Percentiles rank a stretch among this genome's conserved stretches.
These are phyloP conservation scores for Colletotrichum scovillei DNA, from an alignment of 2,329 filamentous ascomycete species.

Conservation along the genomic window DNA sequence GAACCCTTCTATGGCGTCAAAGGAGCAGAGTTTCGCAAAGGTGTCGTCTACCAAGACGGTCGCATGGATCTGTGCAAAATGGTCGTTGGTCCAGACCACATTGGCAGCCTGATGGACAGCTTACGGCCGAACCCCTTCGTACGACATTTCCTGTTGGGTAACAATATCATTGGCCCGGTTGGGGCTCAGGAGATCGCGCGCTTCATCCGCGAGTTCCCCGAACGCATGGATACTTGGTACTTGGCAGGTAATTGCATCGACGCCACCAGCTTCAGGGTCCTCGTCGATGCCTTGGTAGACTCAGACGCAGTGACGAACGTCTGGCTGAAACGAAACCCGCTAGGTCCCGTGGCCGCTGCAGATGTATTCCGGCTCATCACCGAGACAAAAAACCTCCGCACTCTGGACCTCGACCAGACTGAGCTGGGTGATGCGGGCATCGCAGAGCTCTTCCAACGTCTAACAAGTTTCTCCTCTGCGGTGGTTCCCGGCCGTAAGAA, in stretches of 20 bases:
- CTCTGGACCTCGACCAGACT: slow-evolving; percentile 65
- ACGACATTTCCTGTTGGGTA: slow-evolving; percentile 63
- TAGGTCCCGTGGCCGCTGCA: slow-evolving; percentile 50
- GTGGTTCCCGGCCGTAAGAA: slow-evolving; percentile 41
- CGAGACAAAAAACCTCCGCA: slow-evolving; percentile 54
- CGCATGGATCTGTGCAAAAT: slow-evolving; percentile 67
- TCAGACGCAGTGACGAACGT: slow-evolving; percentile 59
- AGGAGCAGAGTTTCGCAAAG: slow-evolving; percentile 50
- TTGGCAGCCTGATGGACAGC: slow-evolving; percentile 60
- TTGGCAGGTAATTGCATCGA: slow-evolving; percentile 66
- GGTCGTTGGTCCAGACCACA: slow-evolving; percentile 63
- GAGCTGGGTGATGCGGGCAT: slow-evolving; percentile 60
- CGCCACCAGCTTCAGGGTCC: slow-evolving; percentile 49
- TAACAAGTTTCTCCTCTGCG: slow-evolving; percentile 45
- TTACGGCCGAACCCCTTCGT: slow-evolving; percentile 59
- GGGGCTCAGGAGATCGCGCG: slow-evolving; percentile 58
- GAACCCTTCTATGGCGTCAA: slow-evolving; percentile 50
- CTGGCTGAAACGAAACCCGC: slow-evolving; percentile 66
- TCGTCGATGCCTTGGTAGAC: slow-evolving; percentile 57
- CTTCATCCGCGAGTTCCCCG: slow-evolving; percentile 57
- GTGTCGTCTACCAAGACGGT: slow-evolving; percentile 61
- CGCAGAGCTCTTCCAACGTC: slow-evolving; percentile 52
- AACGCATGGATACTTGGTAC: slow-evolving; percentile 66
- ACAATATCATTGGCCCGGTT: slow-evolving; percentile 63
- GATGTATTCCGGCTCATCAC: slow-evolving; percentile 58